phyloP scores from a whole-genome alignment of 805 yeast genomes.

The Lipomyces orientalis region DNA sequence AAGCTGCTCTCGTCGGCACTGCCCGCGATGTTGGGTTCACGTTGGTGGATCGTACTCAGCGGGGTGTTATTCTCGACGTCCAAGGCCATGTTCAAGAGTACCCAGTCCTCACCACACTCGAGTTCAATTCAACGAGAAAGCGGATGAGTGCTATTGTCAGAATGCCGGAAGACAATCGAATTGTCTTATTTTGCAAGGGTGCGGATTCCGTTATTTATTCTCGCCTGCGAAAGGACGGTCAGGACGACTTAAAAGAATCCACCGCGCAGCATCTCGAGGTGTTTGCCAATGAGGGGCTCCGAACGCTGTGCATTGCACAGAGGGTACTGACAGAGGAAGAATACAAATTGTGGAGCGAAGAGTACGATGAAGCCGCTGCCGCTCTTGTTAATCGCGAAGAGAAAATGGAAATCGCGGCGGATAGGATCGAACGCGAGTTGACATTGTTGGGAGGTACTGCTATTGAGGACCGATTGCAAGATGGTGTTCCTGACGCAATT shows the following conservation, averaged over 20 bases:
- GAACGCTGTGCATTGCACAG: constrained; percentile 75
- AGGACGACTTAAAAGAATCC: constrained; percentile 55
- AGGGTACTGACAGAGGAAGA: constrained; percentile 53
- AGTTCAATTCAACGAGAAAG: constrained; percentile 74
- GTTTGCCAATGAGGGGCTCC: constrained; percentile 76
- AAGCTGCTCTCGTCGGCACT: constrained; percentile 75
- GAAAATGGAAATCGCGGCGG: constrained; percentile 58
- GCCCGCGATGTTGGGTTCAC: constrained; percentile 77
- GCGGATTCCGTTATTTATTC: constrained; percentile 75
- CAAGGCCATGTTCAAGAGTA: constrained; percentile 56
- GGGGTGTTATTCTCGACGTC: constrained; percentile 51
- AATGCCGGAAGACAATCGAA: constrained; percentile 49
- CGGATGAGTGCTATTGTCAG: constrained; percentile 77
- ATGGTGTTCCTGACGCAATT: constrained; percentile 78
- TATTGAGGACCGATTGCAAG: constrained; percentile 78
- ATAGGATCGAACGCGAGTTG: constrained; percentile 64
- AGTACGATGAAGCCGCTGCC: constrained; percentile 62
- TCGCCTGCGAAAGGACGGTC: constrained; percentile 49
- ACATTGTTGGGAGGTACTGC: constrained; percentile 77
- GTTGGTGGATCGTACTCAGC: constrained; percentile 60
- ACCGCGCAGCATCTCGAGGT: constrained; percentile 70
- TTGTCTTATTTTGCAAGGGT: constrained; percentile 66
- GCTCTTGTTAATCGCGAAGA: constrained; percentile 66
- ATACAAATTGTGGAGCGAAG: constrained; percentile 60
- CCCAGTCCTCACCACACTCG: constrained; percentile 60